These are phyloP conservation scores for Thalassia testudinum DNA, from an alignment of 116 monocot genomes.

Conservation along the genomic window DNA sequence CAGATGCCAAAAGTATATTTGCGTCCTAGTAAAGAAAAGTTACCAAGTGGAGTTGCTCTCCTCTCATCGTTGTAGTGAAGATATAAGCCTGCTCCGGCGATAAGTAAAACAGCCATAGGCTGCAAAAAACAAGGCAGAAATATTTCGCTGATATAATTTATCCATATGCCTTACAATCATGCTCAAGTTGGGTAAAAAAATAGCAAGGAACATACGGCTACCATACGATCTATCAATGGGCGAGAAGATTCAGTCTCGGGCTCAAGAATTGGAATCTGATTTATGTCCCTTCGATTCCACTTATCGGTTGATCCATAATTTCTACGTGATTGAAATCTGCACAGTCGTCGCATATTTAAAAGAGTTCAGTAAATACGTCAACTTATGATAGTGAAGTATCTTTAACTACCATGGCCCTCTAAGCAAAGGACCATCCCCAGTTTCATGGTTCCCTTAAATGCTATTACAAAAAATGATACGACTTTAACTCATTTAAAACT, in stretches of 20 bases:
- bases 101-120: constrained; percentile 9
- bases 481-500: no score
- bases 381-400: no score
- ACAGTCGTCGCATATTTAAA: no score
- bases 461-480: no score
- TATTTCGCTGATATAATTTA: not conserved
- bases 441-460: no score
- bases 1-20: no score
- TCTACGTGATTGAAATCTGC: not conserved
- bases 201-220: not conserved
- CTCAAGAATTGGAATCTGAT: not conserved
- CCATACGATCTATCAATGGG: not conserved
- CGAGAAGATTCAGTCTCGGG: not conserved
- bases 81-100: constrained; percentile 11
- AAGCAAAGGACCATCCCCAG: no score
- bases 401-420: no score
- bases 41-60: constrained; percentile 18
- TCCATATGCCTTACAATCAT: not conserved
- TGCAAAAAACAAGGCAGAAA: constrained; percentile 3
- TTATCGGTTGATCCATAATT: not conserved
- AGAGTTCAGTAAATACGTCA: no score
- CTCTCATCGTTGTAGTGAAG: constrained; percentile 25
- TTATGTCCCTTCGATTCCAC: not conserved
- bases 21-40: no score
- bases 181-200: not conserved